Evolutionary conservation across 208 protist species (phyloP), one percentile per base, ranked within the genome.

Genomic region (Trypanosoma brucei): DNA sequence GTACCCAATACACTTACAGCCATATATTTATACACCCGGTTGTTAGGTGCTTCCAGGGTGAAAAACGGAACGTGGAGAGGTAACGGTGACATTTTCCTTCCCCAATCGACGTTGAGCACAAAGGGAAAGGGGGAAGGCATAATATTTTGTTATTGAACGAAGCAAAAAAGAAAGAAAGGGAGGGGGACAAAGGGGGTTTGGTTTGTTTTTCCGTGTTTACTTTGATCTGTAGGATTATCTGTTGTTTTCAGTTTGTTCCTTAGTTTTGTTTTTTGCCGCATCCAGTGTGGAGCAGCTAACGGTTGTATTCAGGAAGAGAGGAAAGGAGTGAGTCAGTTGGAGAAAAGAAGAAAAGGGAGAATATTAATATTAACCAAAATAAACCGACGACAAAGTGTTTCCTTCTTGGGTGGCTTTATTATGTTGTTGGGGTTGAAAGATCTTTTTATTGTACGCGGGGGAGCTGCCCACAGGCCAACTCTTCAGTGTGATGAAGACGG

Each of bases 381-480:
- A 22, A 22, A 22, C 22, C 22, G 22, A 22, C 22, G 22, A 22
- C 22, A 22, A 22, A 22, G 22, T 22, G 22, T 22, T 22, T 22
- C 22, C 22, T 22, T 22, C 55, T 53, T 57, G 44, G 40, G 34
- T 13, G 2, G 13, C 33, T 50, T 22, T 53, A 22, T 51, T 35
- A 33, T 51, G 11, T 39, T 62, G 37, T 31, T 37, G 53, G 45
- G 65, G 34, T 55, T 74, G 35, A 50, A 57, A 31, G 54, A 60
- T 37, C 54, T 59, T n/a, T 74, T 74, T 52, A 34, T 36, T 35
- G 31, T 74, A 13, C 42, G 37, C 4, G 61, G 59, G 39, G 62
- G 59, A 31, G 22, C 53, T 13, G n/a, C 44, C 42, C 13, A 62
- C 31, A n/a, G 46, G 34, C 31, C 37, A 6, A 35, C 42, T 9